Evolutionary conservation across 2,329 filamentous ascomycete genomes (phyloP), one percentile per base, ranked within the genome.

Genomic region (Phymatotrichopsis omnivora): DNA sequence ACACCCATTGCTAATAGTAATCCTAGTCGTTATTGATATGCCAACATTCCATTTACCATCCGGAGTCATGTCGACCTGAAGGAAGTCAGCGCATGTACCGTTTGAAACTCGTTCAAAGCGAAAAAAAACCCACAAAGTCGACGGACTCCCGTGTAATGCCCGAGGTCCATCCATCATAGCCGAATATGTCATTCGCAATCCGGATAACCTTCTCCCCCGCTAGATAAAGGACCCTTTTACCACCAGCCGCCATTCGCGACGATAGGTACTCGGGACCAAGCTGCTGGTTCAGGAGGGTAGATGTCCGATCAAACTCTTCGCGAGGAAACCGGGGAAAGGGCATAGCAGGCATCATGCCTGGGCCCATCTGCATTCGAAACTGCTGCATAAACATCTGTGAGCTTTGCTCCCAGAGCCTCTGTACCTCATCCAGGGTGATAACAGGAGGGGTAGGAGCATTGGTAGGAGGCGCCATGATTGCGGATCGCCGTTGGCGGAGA

Each of bases 101-200:
- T 14, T 16, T 11, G 12, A 16, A 39, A 11, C 10, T 20, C 14
- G 29, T 16, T 7, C 2, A 34, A 24, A 16, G 27, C 5, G 24
- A n/a, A 22, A 2, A 2, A 5, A 7, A 16, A 5, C 14, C 7
- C 27, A 17, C 45, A 49, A 36, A 49, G 45, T 35, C 24, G 12
- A 35, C n/a, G 11, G 16, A 6, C 31, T 27, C 44, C 61, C 28
- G 61, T 57, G 41, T 84, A 49, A 98, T 91, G n/a, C 82, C 82
- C 45, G 85, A 93, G 7, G 85, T 94, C 91, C 91, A 98, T 58
- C 87, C 87, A 65, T 95, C 94, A 69, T 95, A 95, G 7, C 87
- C 87, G 66, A 95, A 94, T 1, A 95, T 80, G 62, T 95, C 85
- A 60, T 95, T 95, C 42, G 87, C 87, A 41, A 95, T 79, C 47